Conservation (phyloP, 1,139 yeast genomes). For the Debaryomyces singareniensis region DNA sequence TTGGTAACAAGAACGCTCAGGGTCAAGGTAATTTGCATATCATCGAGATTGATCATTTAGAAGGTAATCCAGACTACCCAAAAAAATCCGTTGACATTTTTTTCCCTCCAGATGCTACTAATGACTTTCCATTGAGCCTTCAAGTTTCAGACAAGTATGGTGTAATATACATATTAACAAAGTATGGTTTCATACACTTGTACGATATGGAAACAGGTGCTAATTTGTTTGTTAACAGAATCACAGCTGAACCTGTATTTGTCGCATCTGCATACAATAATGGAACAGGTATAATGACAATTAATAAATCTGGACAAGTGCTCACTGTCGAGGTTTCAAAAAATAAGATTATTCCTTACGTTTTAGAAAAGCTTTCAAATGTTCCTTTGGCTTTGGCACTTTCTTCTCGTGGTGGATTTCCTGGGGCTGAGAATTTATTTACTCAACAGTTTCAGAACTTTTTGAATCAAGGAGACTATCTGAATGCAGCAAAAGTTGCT, state of each 20-base stretch:
- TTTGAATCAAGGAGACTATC: conserved; percentile 79
- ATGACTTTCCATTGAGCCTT: conserved; percentile 94
- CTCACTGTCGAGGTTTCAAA: conserved; percentile 86
- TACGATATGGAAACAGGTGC: conserved; percentile 92
- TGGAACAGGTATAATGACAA: conserved; percentile 81
- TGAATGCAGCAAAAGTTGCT: conserved; percentile 93
- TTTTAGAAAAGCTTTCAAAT: conserved; percentile 79
- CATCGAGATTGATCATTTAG: conserved; percentile 93
- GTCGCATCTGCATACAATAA: conserved; percentile 75
- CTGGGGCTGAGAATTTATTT: conserved; percentile 93
- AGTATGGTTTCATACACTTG: conserved; percentile 93
- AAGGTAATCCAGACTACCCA: conserved; percentile 75
- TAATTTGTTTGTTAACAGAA: conserved; percentile 91
- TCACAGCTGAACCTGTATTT: conserved; percentile 93
- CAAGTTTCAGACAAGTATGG: conserved; percentile 86
- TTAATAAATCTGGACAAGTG: conserved; percentile 94
- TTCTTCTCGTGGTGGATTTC: conserved; percentile 93
- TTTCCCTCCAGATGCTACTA: conserved; percentile 94
- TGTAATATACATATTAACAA: conserved; percentile 81
- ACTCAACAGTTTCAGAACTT: conserved; percentile 85
- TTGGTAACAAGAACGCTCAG: conserved; percentile 79
- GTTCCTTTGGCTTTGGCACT: conserved; percentile 81
- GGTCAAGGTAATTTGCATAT: conserved; percentile 88
- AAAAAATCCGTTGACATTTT: conserved; percentile 90
- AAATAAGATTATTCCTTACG: conserved; percentile 82